Evolutionary conservation across 441 rosid species (phyloP), one percentile per base, ranked within the genome.

Genomic region (Erodium texanum): DNA sequence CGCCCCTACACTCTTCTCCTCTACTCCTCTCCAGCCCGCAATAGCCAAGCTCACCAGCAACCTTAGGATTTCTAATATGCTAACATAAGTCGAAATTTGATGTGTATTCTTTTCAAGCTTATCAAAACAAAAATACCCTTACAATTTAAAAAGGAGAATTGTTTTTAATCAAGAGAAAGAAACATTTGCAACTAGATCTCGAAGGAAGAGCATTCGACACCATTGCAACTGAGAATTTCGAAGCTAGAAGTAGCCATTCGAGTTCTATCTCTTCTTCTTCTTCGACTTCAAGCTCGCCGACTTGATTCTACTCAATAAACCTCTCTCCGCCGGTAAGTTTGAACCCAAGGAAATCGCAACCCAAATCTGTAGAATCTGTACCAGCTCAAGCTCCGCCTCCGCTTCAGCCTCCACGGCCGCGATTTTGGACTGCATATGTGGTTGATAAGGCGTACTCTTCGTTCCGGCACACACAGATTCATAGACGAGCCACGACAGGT

Each of bases 301-400:
- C 82, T 34, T 79, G 96, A 66, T 92, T 97, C 11, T 86, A 83
- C 0, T 89, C 93, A 1, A 74, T 81, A 12, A 92, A 96, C 43
- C 87, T 85, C 54, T 95, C 97, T 54, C 92, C 97, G n/a, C 90
- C 97, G 3, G 85, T 73, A 62, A 90, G 96, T 79, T 75, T 75
- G 70, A 85, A 82, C 23, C 86, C 92, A 29, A 70, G 76, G 67
- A 81, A 82, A 81, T 83, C 89, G 18, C 80, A 76, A n/a, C 77
- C 85, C 18, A 89, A 87, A 61, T 80, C 82, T 10, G 29, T 4
- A 27, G 29, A 27, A 1, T 27, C n/a, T n/a, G n/a, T n/a, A n/a
- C n/a, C n/a, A n/a, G n/a, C 29, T 27, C 29, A 27, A 27, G 29
- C 29, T 27, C 29, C 29, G 29, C 29, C 29, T 27, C 4, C 29